These are phyloP conservation scores for Ophiostoma piceae DNA, from an alignment of 2,329 filamentous ascomycete species.

Conservation along the genomic window DNA sequence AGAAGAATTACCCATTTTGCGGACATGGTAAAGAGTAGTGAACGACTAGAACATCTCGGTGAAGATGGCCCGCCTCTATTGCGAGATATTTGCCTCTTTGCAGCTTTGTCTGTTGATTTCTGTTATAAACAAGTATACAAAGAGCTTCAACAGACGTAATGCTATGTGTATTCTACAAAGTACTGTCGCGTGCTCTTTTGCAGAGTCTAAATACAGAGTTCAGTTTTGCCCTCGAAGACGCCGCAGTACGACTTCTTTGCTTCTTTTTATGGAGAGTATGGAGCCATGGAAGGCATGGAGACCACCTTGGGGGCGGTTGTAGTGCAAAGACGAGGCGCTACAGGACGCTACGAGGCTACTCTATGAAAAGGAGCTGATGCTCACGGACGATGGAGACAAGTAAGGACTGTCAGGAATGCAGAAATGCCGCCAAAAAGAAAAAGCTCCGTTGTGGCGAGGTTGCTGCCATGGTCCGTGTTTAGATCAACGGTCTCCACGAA, in stretches of 20 bases:
- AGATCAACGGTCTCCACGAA: slow-evolving; percentile 1
- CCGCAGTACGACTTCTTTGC: neutral
- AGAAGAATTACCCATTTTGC: neutral
- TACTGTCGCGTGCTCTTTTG: neutral
- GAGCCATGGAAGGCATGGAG: slow-evolving; percentile 8
- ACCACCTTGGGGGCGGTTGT: neutral
- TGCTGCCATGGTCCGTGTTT: neutral
- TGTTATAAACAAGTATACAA: slow-evolving; percentile 11
- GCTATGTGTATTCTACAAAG: neutral
- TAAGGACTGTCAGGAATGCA: neutral
- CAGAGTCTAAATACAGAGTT: neutral
- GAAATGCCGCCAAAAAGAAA: neutral
- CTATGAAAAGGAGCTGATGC: neutral
- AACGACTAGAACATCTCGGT: neutral
- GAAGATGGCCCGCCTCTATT: neutral
- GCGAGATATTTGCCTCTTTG: neutral
- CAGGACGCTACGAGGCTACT: neutral
- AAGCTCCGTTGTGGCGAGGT: neutral
- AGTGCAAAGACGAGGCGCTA: neutral
- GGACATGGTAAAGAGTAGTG: neutral
- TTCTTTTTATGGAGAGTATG: slow-evolving; percentile 10
- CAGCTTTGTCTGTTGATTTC: neutral
- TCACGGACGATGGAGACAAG: neutral
- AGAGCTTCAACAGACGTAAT: neutral
- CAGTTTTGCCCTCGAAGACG: neutral